Base-by-base conservation (phyloP, 257 asterid genomes). In the Agastache rugosa region DNA sequence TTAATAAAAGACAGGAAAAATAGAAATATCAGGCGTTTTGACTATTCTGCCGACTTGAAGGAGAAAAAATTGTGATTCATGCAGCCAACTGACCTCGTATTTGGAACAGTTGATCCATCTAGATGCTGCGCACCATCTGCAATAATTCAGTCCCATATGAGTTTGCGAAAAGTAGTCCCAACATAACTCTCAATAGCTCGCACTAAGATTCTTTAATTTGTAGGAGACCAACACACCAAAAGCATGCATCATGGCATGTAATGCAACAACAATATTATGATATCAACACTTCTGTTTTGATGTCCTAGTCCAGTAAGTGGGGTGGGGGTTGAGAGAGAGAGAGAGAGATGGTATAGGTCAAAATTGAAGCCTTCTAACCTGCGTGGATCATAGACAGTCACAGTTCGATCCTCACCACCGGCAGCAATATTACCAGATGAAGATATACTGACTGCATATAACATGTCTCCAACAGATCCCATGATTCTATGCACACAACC, bases 331-430 rank as follows among this genome's bases (percentile, higher is more conserved):
- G 34, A 29, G 34, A 29, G 34, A 29, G 34, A 29, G 34, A 29
- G 34, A 29, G 5, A 29, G 34, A 29, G 34, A 29, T 8, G 48
- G 63, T 54, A 22, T n/a, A 34, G 19, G 62, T 35, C 14, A 71
- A 20, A 20, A 35, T 14, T 67, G 31, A 81, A 67, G 70, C 27
- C 51, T 51, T 80, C 82, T 69, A 45, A 93, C 98, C 92, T 94
- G 78, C 95, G 97, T 72, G 96, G 97, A 84, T 94, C 99, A 69
- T 94, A 94, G 67, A 94, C 75, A 63, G 97, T 81, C 75, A 92
- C 97, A 35, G 93, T 85, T 54, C 96, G 97, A 72, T 92, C 98
- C 17, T 93, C 93, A 81, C 98, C 98, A 76, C 90, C 96, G 0
- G 63, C 83, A n/a, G 98, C 97, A 78, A 92, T 81, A 74, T 69